Evolutionary conservation across 1,284 basidiomycete genomes (phyloP), one percentile per base, ranked within the genome.

Genomic region (Ceratobasidium sp.): DNA sequence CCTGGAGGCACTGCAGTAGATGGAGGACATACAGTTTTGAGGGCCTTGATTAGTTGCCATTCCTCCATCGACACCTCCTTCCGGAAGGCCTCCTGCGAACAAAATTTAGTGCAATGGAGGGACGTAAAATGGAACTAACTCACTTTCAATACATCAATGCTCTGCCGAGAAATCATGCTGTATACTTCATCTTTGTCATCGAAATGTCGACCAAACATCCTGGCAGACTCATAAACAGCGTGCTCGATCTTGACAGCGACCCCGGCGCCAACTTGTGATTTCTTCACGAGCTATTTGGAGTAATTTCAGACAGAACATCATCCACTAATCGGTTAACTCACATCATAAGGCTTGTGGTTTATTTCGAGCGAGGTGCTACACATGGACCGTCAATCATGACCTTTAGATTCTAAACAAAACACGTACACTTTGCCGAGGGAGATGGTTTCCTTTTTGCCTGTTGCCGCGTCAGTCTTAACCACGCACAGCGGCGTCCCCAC

Each of bases 221-320:
- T 97, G 16, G 96, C 90, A 45, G 93, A 92, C 82, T 98, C 94
- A 82, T 99, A 96, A 3, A 96, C 91, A 0, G 96, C 96, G 79
- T 97, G 93, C 81, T 99, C 97, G 76, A 99, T 98, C 86, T 98
- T 98, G 79, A 99, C 94, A 0, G 97, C 97, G 21, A 98, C 97
- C 81, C 97, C 97, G 73, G 88, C 97, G 78, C 96, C 97, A 32
- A 94, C 91, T 80, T 98, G 95, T 18, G 89, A 87, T 82, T 94
- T 95, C 84, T 97, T 97, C 77, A 99, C 88, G 30, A 97, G 85
- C 85, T 96, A 80, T 80, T 74, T 32, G 9, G 16, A 32, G 74
- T 39, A 57, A 26, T 26, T 50, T 60, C n/a, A 26, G 36, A 48
- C 30, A 60, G 62, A 12, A 57, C 48, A 1, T 23, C 48, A 50